Base-by-base conservation (phyloP, 495 filamentous ascomycete species). In the Staphylotrichum tortipilum region DNA sequence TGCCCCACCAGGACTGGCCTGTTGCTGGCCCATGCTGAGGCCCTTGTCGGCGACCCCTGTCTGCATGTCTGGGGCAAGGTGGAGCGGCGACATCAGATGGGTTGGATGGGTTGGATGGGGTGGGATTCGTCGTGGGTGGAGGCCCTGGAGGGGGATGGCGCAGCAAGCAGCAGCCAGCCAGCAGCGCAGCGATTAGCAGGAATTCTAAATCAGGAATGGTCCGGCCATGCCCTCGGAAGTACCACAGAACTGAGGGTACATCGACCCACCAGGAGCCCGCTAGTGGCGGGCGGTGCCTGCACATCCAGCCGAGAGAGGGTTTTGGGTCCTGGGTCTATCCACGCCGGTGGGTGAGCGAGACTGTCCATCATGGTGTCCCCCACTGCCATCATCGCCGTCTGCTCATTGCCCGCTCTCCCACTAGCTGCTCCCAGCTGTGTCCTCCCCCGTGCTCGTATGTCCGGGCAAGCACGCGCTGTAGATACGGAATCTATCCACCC, bases 21-120 rank as follows among this genome's bases (percentile, higher is more conserved):
- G 47, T 41, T 47, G 41, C n/a, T n/a, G n/a, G n/a, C n/a, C n/a
- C n/a, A n/a, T n/a, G n/a, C n/a, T n/a, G n/a, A n/a, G n/a, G 39
- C 28, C 53, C 7, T 37, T 35, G 42, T n/a, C n/a, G n/a, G n/a
- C 24, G 15, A 39, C 57, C 64, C 62, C 57, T 68, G 66, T 61
- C 70, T 59, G 58, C 57, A 65, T 69, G 64, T 73, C 68, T 74
- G 70, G 70, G 68, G 70, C 66, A 71, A 68, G 37, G 65, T 59
- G 59, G 55, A 64, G 56, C 47, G 64, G 65, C 66, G 70, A 72
- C 68, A 67, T 73, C 62, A 72, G 69, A 71, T 69, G 69, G 64
- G 68, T 61, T 55, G 60, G 58, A 30, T 50, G n/a, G n/a, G n/a
- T n/a, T n/a, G n/a, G n/a, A n/a, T n/a, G n/a, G n/a, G n/a, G n/a